A percentile compares a stretch with the other conserved stretches of the same genome.
Conservation (phyloP, 306 rosid species). For the Quercus dentata region DNA sequence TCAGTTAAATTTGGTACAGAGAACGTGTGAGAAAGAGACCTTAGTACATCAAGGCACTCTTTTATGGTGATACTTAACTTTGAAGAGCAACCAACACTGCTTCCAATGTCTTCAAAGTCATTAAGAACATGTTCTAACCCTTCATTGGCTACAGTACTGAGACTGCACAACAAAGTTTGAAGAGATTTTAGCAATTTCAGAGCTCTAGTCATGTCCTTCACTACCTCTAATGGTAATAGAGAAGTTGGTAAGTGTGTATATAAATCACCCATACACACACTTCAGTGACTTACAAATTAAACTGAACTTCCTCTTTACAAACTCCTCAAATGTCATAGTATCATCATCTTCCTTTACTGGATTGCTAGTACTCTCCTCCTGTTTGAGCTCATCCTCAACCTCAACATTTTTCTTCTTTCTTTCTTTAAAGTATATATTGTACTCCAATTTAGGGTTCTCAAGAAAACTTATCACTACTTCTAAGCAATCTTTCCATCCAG, state of each 20-base stretch:
- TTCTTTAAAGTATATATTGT: neutral
- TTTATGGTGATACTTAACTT: neutral
- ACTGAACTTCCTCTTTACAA: constrained; percentile 4
- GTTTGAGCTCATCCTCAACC: neutral
- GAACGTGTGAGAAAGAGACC: neutral
- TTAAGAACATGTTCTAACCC: no score
- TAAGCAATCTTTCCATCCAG: constrained; percentile 22
- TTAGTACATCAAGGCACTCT: constrained; percentile 7
- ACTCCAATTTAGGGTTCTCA: constrained; percentile 21
- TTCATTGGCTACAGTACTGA: no score
- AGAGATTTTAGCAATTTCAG: neutral
- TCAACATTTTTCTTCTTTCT: neutral
- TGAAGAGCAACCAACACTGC: neutral
- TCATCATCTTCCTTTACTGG: neutral
- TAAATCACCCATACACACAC: constrained; percentile 9
- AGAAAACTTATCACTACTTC: constrained; percentile 21
- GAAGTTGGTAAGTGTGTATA: constrained; percentile 54
- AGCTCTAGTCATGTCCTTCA: constrained; percentile 17
- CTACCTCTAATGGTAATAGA: constrained; percentile 16
- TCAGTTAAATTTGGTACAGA: neutral
- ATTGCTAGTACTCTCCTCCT: neutral
- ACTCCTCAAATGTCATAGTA: no score
- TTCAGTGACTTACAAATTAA: constrained; percentile 10
- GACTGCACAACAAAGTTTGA: no score
- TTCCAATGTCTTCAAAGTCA: neutral